Evolutionary conservation across 805 yeast species (phyloP).

Genomic region (Lipomyces lipofer): DNA sequence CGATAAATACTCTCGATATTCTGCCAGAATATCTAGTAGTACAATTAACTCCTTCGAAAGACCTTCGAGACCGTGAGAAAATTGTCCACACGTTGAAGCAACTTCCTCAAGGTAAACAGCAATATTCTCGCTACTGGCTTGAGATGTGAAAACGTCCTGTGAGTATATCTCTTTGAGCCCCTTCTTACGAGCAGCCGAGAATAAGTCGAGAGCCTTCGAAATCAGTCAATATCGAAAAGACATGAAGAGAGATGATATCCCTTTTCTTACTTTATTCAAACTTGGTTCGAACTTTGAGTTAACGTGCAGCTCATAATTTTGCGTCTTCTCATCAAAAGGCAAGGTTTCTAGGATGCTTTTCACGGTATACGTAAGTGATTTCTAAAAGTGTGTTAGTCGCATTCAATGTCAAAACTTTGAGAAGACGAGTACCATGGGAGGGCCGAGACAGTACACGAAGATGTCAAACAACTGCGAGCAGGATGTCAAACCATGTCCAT

Average conservation of each 20-base stretch:
- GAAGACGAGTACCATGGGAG: constrained; percentile 59
- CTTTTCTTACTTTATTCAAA: constrained; percentile 18
- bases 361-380: constrained; percentile 39
- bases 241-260: too few species aligned
- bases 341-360: constrained; percentile 59
- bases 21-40: constrained; percentile 40
- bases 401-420: neutral
- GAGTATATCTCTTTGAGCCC: constrained; percentile 61
- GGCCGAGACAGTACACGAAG: constrained; percentile 68
- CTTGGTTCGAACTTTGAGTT: constrained; percentile 45
- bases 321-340: constrained; percentile 50
- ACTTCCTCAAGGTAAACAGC: constrained; percentile 69
- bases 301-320: constrained; percentile 41
- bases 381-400: constrained; percentile 40
- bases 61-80: constrained; percentile 62
- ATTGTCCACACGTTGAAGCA: constrained; percentile 82
- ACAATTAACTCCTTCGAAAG: constrained; percentile 57
- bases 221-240: constrained; percentile 35
- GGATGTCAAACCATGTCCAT: constrained; percentile 13
- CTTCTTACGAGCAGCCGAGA: constrained; percentile 54
- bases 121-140: constrained; percentile 41
- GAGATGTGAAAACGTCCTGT: constrained; percentile 52
- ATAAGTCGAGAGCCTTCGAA: constrained; percentile 49
- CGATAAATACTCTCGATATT: constrained; percentile 39
- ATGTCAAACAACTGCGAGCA: constrained; percentile 56